Evolutionary conservation across 345 rosid genomes (phyloP), one percentile per base, ranked within the genome.

Genomic region (Crucihimalaya himalaica): DNA sequence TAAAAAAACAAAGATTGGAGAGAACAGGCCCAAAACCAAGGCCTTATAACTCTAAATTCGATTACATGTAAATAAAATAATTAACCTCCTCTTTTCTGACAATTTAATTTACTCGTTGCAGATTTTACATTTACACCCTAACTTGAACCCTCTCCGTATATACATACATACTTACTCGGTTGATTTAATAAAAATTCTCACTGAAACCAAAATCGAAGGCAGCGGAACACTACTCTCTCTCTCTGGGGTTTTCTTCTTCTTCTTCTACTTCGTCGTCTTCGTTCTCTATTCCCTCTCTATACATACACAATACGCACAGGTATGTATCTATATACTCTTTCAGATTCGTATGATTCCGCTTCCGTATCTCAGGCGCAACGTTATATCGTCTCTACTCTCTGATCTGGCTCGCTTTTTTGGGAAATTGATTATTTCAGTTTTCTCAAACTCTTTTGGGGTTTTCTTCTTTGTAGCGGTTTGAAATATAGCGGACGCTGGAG

Each of bases 401-500:
- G 66, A 73, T 73, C 72, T 73, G 66, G 11, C 40, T 47, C 12
- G 37, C 31, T 23, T 42, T 72, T 52, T 27, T 35, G 40, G 58
- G 15, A 64, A 73, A 40, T 73, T 56, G 71, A 65, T 72, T 32
- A 0, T 35, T 10, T 35, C 40, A 35, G 5, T 11, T 19, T 43
- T 70, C 46, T 42, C 10, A 34, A 14, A 9, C 45, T 70, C 27
- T 3, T 35, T 35, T 25, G 21, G 20, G 54, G 25, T 43, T 53
- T 23, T 52, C 18, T 23, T 7, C 1, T n/a, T 23, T 69, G 55
- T 67, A 74, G 85, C 68, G 74, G 62, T 79, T 74, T 80, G 12
- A 18, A 65, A 66, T 84, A 78, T 76, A 76, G 75, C 83, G 66
- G 72, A 75, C 72, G 83, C 63, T 75, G 83, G 63, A 62, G 42